Evolutionary conservation across 179 eudicot species (phyloP).

Genomic region (Silene coronaria): DNA sequence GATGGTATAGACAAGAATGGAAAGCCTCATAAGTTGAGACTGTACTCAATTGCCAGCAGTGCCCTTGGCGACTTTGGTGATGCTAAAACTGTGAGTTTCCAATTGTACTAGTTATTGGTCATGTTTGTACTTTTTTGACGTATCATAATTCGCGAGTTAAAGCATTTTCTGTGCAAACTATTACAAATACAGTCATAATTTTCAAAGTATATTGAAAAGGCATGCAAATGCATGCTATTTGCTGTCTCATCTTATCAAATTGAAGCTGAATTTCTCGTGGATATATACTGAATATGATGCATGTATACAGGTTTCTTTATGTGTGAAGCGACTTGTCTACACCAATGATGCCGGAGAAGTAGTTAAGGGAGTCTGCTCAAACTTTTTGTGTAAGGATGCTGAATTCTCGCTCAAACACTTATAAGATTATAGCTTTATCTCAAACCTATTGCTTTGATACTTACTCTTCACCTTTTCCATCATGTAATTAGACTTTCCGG

Average conservation of each 20-base stretch:
- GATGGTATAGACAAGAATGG: conserved; percentile 95
- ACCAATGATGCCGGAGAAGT: conserved; percentile 80
- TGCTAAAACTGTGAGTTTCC: conserved; percentile 72
- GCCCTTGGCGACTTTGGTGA: conserved; percentile 97
- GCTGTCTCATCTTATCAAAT: not conserved
- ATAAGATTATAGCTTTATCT: not conserved
- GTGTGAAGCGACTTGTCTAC: conserved; percentile 94
- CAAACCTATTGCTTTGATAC: not conserved
- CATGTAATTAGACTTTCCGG: not conserved
- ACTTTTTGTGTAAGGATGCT: conserved; percentile 70
- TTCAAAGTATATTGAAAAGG: not conserved
- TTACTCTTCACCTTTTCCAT: not conserved
- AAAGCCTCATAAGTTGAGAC: conserved; percentile 92
- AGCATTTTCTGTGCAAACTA: not conserved
- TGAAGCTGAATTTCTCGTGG: not conserved
- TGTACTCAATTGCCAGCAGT: conserved; percentile 98
- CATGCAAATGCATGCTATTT: not conserved
- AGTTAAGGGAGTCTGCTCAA: conserved; percentile 98
- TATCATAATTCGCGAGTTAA: not conserved
- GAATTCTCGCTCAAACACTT: not conserved
- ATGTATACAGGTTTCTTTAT: conserved; percentile 65
- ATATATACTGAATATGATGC: not conserved
- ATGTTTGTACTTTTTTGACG: too few relatives aligned
- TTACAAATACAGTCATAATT: not conserved
- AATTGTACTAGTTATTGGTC: not conserved